phyloP scores from a whole-genome alignment of 2,329 filamentous ascomycete genomes.

The Triangularia setosa region DNA sequence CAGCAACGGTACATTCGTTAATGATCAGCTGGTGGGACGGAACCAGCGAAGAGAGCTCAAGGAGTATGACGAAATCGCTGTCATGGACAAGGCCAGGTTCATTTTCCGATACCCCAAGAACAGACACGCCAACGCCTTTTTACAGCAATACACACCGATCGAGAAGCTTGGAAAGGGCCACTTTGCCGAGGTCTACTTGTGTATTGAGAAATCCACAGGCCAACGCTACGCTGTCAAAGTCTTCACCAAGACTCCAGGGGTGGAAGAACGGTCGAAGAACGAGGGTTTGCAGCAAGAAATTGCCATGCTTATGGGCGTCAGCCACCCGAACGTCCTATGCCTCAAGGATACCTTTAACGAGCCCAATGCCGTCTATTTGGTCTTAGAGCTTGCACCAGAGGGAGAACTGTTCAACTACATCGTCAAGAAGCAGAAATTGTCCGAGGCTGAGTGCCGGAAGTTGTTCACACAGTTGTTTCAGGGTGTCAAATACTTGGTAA shows the following conservation, averaged over 20 bases:
- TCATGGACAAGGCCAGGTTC: constrained; percentile 81
- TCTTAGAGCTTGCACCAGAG: constrained; percentile 85
- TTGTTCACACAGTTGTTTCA: constrained; percentile 90
- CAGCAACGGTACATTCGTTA: constrained; percentile 94
- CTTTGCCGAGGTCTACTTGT: constrained; percentile 26
- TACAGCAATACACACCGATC: constrained; percentile 78
- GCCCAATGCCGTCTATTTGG: constrained; percentile 81
- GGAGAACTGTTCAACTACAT: constrained; percentile 97
- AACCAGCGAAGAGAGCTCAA: constrained; percentile 87
- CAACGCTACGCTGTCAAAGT: constrained; percentile 88
- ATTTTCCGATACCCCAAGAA: constrained; percentile 85
- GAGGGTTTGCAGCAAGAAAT: constrained; percentile 93
- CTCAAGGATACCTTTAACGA: constrained; percentile 96
- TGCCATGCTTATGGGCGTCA: constrained; percentile 93
- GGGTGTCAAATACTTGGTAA: constrained; percentile 89
- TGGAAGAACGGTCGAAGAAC: constrained; percentile 76
- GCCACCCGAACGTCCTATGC: constrained; percentile 87
- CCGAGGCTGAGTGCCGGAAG: constrained; percentile 77
- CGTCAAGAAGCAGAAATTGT: constrained; percentile 82
- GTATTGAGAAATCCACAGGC: constrained; percentile 79
- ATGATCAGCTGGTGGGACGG: constrained; percentile 83
- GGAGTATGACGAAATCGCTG: constrained; percentile 85
- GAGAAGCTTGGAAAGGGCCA: constrained; percentile 25
- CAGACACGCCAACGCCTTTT: constrained; percentile 71
- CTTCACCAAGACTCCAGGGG: constrained; percentile 80